phyloP scores from a whole-genome alignment of 176 grass and related monocot genomes.

The Phoenix dactylifera region DNA sequence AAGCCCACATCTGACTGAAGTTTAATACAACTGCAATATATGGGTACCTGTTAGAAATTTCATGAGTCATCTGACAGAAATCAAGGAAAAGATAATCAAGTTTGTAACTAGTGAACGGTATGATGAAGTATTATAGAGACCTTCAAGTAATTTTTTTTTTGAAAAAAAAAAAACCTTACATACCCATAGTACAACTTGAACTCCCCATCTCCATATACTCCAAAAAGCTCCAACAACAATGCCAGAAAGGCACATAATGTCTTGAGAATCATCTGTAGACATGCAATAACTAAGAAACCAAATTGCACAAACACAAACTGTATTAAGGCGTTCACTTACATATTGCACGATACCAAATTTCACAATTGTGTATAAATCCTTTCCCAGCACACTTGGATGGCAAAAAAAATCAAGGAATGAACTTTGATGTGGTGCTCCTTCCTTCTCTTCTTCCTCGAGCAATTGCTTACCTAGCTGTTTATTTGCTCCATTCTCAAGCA shows the following conservation, averaged over 20 bases:
- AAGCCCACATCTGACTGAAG: conserved; percentile 90
- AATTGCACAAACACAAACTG: neutral
- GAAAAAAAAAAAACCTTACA: neutral
- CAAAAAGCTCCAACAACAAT: conserved; percentile 66
- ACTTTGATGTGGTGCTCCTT: conserved; percentile 9
- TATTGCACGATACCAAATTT: conserved; percentile 95
- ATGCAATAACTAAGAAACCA: neutral
- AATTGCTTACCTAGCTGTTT: conserved; percentile 49
- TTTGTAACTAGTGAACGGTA: neutral
- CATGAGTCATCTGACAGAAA: neutral
- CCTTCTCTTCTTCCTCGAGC: conserved; percentile 34
- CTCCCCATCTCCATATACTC: conserved; percentile 74
- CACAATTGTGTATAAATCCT: conserved; percentile 59
- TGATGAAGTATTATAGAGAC: too few relatives aligned
- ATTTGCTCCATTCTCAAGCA: conserved; percentile 57
- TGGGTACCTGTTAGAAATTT: conserved; percentile 50
- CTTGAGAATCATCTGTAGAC: conserved; percentile 79
- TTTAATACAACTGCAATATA: conserved; percentile 80
- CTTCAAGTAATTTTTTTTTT: neutral
- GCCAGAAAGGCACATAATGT: conserved; percentile 71
- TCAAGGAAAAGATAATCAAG: neutral
- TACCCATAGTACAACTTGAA: conserved; percentile 96
- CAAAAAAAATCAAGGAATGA: conserved; percentile 34
- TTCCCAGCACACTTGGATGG: conserved; percentile 45
- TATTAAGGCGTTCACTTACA: conserved; percentile 24